Base-by-base conservation (phyloP, 2,329 filamentous ascomycete genomes). In the Penicillium sp. region DNA sequence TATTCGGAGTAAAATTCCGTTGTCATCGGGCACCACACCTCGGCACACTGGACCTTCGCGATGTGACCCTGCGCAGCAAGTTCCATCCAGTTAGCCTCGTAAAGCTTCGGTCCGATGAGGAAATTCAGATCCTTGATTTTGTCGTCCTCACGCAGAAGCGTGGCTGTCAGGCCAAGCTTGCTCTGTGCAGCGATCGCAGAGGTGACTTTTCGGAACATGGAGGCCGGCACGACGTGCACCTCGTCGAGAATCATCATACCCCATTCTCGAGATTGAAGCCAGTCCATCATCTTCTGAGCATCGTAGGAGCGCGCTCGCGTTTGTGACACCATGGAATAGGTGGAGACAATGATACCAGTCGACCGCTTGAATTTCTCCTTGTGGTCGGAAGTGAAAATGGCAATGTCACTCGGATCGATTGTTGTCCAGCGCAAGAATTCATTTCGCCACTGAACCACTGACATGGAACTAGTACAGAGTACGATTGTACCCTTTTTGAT, bases 341-440 rank as follows among this genome's bases (percentile, higher is more conserved):
- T 99, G 9, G 92, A 96, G 46, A 99, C 91, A 60, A 99, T 95
- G 59, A 99, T 92, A 68, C 94, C 94, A 1, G 94, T 96, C 67
- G 91, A 93, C 43, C 92, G 85, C 1, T 87, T 86, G 64, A 99
- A 96, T 46, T 81, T 80, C 51, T 87, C 86, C 74, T 99, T 99
- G 69, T 90, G 90, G 61, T 96, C 91, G 0, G 92, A 93, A 0
- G 94, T 97, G 72, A 99, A 99, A 48, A 96, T 86, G 24, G 92
- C 91, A 65, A 99, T 92, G 66, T 97, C 91, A 60, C 93, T 88
- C 0, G 92, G 91, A 62, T 92, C 89, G 55, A 96, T 96, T 67
- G 97, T 97, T n/a, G 92, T 97, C 94, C 94, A 99, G 64, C 97
- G 96, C 58, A 97, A 77, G 68, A 99, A 99, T 68, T 99, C 94